Conservation (phyloP, 345 rosid genomes). For the Populus pruinosa region DNA sequence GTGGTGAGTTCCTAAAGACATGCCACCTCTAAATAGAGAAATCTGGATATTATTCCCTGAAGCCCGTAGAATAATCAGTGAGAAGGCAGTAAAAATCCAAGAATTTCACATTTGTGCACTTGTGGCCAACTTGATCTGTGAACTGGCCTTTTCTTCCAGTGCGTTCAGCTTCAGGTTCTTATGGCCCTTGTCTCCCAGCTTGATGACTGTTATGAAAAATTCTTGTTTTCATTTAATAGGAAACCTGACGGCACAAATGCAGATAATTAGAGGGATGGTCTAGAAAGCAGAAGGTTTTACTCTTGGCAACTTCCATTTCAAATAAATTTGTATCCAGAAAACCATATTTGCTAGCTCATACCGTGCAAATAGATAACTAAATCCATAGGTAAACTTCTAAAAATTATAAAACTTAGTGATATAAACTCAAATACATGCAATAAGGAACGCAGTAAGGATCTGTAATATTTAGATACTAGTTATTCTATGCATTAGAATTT, state of each 20-base stretch:
- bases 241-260: conserved; percentile 16
- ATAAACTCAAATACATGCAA: neutral
- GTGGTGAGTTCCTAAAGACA: neutral
- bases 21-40: neutral
- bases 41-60: neutral
- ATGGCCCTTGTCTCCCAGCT: neutral
- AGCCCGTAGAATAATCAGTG: neutral
- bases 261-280: conserved; percentile 1
- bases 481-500: neutral
- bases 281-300: neutral
- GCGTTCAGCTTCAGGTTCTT: neutral
- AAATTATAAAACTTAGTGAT: neutral
- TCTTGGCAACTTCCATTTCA: neutral
- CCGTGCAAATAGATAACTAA: neutral
- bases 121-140: neutral
- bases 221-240: neutral
- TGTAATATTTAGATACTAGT: neutral
- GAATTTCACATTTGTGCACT: neutral
- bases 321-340: neutral
- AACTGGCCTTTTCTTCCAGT: conserved; percentile 1
- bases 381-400: neutral
- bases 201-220: neutral
- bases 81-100: neutral
- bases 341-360: neutral
- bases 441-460: neutral